Conservation (phyloP, 148 eudicot species). For the Simmondsia chinensis region DNA sequence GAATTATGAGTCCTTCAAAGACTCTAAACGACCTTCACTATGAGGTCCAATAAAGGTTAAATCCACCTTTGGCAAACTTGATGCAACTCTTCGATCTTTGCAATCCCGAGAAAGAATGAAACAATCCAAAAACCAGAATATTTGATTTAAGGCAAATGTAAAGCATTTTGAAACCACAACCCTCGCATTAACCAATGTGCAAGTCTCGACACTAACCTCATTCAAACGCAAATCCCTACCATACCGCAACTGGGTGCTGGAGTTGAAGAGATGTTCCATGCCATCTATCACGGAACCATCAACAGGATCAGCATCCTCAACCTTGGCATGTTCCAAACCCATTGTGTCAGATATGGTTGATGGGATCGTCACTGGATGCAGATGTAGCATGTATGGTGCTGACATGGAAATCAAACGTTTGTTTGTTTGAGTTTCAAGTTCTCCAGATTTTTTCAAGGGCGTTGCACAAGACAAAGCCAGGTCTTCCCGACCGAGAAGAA, state of each 20-base stretch:
- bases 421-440: slow-evolving; percentile 44
- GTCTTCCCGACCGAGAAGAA: slow-evolving; percentile 98
- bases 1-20: no score
- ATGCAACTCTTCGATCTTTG: no score
- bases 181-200: no score
- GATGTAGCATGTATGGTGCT: slow-evolving; percentile 84
- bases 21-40: no score
- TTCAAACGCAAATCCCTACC: slow-evolving; percentile 94
- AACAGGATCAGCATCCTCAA: slow-evolving; percentile 59
- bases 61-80: no score
- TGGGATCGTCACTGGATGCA: slow-evolving; percentile 80
- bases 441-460: slow-evolving; percentile 37
- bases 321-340: slow-evolving; percentile 46
- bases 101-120: no score
- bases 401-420: slow-evolving; percentile 70
- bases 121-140: no score
- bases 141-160: no score
- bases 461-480: slow-evolving; percentile 60
- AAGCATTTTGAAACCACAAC: no score
- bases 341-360: slow-evolving; percentile 60
- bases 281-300: slow-evolving; percentile 76
- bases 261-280: slow-evolving; percentile 94
- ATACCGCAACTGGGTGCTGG: slow-evolving; percentile 79
- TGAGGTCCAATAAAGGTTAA: no score
- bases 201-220: slow-evolving; percentile 54